Percentiles rank a stretch among this genome's conserved stretches.
These are phyloP conservation scores for Wickerhamomyces sp. DNA, from an alignment of 1,139 yeast species.

Conservation along the genomic window DNA sequence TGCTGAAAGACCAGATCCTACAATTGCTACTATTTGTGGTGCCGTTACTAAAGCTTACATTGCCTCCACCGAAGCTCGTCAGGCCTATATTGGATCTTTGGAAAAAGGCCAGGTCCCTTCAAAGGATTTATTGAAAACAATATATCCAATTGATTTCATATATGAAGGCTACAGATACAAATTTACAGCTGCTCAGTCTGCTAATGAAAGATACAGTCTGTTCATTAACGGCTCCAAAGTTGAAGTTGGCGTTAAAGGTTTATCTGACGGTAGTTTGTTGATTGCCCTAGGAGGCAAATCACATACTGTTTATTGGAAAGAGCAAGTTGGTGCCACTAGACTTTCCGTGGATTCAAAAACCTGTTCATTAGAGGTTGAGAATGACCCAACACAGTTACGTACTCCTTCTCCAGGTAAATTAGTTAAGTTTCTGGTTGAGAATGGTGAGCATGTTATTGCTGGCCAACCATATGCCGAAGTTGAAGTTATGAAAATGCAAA, in stretches of 20 bases:
- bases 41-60: slow-evolving; percentile 93
- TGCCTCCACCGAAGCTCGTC: slow-evolving; percentile 66
- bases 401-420: slow-evolving; percentile 99
- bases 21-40: slow-evolving; percentile 91
- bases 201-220: slow-evolving; percentile 77
- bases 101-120: slow-evolving; percentile 96
- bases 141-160: slow-evolving; percentile 90
- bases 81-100: slow-evolving; percentile 64
- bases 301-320: slow-evolving; percentile 95
- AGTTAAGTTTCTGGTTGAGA: slow-evolving; percentile 87
- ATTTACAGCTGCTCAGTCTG: slow-evolving; percentile 92
- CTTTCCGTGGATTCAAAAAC: slow-evolving; percentile 93
- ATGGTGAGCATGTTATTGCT: slow-evolving; percentile 86
- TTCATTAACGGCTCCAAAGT: slow-evolving; percentile 92
- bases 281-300: slow-evolving; percentile 88
- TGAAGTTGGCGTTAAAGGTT: slow-evolving; percentile 78
- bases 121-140: slow-evolving; percentile 72
- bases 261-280: slow-evolving; percentile 92
- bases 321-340: slow-evolving; percentile 95
- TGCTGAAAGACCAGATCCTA: slow-evolving; percentile 93
- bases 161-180: slow-evolving; percentile 91
- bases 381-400: slow-evolving; percentile 96
- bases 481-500: slow-evolving; percentile 98
- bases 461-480: slow-evolving; percentile 98
- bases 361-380: slow-evolving; percentile 87